These are phyloP conservation scores for Colletotrichum scovillei DNA, from an alignment of 2,329 filamentous ascomycete genomes.

Conservation along the genomic window DNA sequence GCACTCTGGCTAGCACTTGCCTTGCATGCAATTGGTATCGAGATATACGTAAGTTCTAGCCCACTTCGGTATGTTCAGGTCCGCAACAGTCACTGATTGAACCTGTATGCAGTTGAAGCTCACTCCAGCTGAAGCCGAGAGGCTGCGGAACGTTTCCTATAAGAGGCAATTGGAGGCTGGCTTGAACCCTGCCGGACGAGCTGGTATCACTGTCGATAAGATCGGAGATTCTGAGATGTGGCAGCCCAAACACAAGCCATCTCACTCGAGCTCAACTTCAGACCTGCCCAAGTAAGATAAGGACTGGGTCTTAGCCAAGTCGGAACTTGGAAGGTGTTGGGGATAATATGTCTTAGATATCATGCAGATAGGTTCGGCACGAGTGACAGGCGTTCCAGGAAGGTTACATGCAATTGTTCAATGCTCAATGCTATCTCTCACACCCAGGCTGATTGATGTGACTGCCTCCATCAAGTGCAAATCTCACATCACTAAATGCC, in stretches of 20 bases:
- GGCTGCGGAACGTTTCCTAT: constrained; percentile 63
- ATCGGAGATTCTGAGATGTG: constrained; percentile 48
- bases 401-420: no score
- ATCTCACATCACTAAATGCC: neutral
- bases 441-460: no score
- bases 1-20: constrained; percentile 53
- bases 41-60: constrained; percentile 42
- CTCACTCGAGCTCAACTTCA: neutral
- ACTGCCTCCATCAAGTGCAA: neutral
- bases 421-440: no score
- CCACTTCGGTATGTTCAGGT: no score
- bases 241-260: neutral
- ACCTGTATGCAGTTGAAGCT: constrained; percentile 52
- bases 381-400: neutral
- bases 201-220: constrained; percentile 54
- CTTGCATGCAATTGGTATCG: constrained; percentile 31
- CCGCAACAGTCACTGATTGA: neutral
- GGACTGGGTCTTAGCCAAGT: no score
- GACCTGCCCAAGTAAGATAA: neutral
- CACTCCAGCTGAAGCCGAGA: constrained; percentile 61
- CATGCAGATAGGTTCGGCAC: neutral
- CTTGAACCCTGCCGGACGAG: constrained; percentile 56
- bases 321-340: neutral
- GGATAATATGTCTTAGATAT: neutral
- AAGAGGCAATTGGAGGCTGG: constrained; percentile 64